These are phyloP conservation scores for Penicillium antarcticum DNA, from an alignment of 495 filamentous ascomycete species.

Conservation along the genomic window DNA sequence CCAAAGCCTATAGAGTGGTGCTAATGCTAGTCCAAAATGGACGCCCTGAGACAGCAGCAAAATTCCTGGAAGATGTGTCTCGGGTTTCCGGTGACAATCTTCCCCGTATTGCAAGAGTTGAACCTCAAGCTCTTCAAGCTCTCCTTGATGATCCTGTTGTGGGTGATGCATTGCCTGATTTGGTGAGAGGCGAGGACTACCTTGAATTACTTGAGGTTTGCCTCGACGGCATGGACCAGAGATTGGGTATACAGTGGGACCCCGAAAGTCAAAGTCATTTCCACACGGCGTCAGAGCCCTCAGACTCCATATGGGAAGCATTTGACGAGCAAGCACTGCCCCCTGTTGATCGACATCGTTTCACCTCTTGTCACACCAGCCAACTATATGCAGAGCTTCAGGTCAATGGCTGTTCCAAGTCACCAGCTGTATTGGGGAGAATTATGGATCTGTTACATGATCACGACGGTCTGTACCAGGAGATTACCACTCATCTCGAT, in stretches of 20 bases:
- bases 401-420: constrained; percentile 32
- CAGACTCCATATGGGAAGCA: constrained; percentile 9
- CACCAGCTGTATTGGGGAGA: constrained; percentile 16
- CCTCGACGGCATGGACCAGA: constrained; percentile 25
- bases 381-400: constrained; percentile 30
- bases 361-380: constrained; percentile 22
- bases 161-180: constrained; percentile 13
- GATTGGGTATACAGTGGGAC: constrained; percentile 30
- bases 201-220: constrained; percentile 21
- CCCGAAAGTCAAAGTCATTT: constrained; percentile 9
- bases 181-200: constrained; percentile 22
- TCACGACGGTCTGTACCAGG: constrained; percentile 19
- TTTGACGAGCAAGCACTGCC: constrained; percentile 26
- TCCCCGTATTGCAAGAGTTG: constrained; percentile 22
- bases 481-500: constrained; percentile 12
- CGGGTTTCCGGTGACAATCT: constrained; percentile 16
- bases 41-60: constrained; percentile 15
- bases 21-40: constrained; percentile 14
- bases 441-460: constrained; percentile 34
- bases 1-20: constrained; percentile 25
- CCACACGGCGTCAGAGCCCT: constrained; percentile 3
- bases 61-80: constrained; percentile 27
- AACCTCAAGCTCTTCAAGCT: constrained; percentile 1
- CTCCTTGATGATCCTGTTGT: constrained; percentile 19
- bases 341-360: constrained; percentile 24